Base-by-base conservation (phyloP, 495 filamentous ascomycete genomes). In the Articulospora tetracladia region DNA sequence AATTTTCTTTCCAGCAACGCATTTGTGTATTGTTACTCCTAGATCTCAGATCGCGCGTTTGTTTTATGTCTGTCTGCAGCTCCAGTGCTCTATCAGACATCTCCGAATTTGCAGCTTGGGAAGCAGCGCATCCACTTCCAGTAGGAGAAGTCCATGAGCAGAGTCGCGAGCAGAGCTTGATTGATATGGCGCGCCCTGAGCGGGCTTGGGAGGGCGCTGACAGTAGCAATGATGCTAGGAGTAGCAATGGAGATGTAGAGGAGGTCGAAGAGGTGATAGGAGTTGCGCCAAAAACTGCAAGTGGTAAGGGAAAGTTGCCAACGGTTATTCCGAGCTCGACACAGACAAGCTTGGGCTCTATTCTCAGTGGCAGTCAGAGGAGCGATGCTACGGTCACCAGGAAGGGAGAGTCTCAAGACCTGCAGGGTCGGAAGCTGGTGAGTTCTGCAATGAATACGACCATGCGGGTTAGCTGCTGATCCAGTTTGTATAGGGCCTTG, bases 31-130 rank as follows among this genome's bases (percentile, higher is more conserved):
- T 32, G 30, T 32, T 13, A 6, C 30, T 32, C 41, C 4, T 47
- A 7, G 4, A 47, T 7, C 20, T 47, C 41, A 8, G 41, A 47
- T 7, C 7, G 30, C 17, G 15, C 39, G 39, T 44, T 24, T 25
- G 47, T 50, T 50, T n/a, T 25, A 50, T 50, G 47, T 50, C 47
- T 27, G 17, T 50, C 47, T 26, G 23, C 47, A 27, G 47, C n/a
- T 15, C 39, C 39, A 44, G 39, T 53, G 23, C 25, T 1, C 13
- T 19, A 26, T 55, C 53, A 22, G 53, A 55, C 25, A 55, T 55
- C 15, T 44, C 64, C 24, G 52, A 54, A 17, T 63, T 66, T 39
- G 56, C 47, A 19, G 52, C 46, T 27, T 66, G 64, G 64, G 60
- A 66, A 57, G 41, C 48, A 12, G n/a, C 28, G 4, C 47, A 61